These are phyloP conservation scores for Mycosphaerella arachidis DNA, from an alignment of 2,329 filamentous ascomycete species.

Conservation along the genomic window DNA sequence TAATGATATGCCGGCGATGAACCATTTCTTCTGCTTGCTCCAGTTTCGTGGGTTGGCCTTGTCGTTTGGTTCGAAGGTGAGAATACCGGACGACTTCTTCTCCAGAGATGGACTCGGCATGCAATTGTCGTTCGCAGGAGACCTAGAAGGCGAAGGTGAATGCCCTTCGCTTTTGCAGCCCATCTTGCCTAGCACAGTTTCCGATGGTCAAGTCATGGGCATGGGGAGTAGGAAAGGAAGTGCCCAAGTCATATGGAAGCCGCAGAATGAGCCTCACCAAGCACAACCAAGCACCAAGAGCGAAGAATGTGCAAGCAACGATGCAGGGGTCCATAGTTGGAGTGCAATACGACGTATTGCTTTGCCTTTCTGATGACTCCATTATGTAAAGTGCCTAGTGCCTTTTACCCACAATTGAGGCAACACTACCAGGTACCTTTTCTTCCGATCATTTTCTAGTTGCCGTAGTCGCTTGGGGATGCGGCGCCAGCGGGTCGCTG, in stretches of 20 bases:
- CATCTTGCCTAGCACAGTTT: neutral
- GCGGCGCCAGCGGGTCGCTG: neutral
- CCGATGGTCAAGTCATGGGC: neutral
- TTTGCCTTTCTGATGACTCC: slow-evolving; percentile 2
- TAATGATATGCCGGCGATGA: slow-evolving; percentile 31
- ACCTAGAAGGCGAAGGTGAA: neutral
- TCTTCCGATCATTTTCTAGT: neutral
- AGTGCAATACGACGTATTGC: slow-evolving; percentile 1
- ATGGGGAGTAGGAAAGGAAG: neutral
- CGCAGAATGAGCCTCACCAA: neutral
- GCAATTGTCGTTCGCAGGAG: neutral
- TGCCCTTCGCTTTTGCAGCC: slow-evolving; percentile 5
- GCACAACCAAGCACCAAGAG: neutral
- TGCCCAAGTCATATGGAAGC: neutral
- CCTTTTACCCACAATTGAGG: neutral
- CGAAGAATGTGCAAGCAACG: neutral
- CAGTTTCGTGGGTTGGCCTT: slow-evolving; percentile 35
- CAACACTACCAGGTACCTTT: neutral
- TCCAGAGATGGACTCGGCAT: slow-evolving; percentile 8
- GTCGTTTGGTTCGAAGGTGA: slow-evolving; percentile 48
- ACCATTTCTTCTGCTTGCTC: slow-evolving; percentile 31
- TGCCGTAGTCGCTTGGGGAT: neutral
- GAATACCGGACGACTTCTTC: slow-evolving; percentile 32
- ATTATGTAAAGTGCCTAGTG: slow-evolving; percentile 7
- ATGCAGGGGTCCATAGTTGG: neutral